Evolutionary conservation across 2,329 filamentous ascomycete genomes (phyloP).

Genomic region (Elsinoe fawcettii): DNA sequence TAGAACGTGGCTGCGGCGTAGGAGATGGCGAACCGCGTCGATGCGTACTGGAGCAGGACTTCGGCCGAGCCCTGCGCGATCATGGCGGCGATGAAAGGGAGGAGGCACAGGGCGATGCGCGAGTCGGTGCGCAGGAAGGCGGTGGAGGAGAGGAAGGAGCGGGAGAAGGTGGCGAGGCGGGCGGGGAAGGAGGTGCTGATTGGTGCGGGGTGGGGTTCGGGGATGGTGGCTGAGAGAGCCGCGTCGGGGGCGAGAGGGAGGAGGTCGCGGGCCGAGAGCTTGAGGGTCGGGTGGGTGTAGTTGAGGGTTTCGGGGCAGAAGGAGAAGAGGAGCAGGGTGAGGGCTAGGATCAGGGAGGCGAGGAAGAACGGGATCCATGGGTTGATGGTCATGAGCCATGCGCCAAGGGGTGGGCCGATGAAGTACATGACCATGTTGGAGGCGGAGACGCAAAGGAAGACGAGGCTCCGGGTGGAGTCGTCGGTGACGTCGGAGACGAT

Average conservation of each 20-base stretch:
- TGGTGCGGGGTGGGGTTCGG: not conserved
- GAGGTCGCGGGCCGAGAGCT: not conserved
- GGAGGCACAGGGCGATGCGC: slow-evolving; percentile 27
- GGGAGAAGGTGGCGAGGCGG: slow-evolving; percentile 1
- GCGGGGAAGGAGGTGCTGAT: slow-evolving; percentile 8
- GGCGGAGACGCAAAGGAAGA: slow-evolving; percentile 28
- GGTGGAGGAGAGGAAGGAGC: slow-evolving; percentile 20
- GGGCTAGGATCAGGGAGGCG: slow-evolving; percentile 20
- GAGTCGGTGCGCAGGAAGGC: slow-evolving; percentile 27
- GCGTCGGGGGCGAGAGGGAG: not conserved
- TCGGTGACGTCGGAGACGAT: slow-evolving; percentile 28
- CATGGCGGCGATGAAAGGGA: slow-evolving; percentile 27
- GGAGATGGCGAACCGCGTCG: slow-evolving; percentile 44
- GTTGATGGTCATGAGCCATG: slow-evolving; percentile 29
- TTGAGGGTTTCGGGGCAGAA: slow-evolving; percentile 30
- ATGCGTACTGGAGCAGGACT: slow-evolving; percentile 47
- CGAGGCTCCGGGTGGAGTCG: slow-evolving; percentile 22
- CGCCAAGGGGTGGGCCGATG: slow-evolving; percentile 28
- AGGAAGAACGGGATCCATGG: slow-evolving; percentile 29
- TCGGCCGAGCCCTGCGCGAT: slow-evolving; percentile 21
- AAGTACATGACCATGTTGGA: slow-evolving; percentile 25
- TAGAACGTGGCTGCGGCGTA: slow-evolving; percentile 31
- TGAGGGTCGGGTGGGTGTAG: slow-evolving; percentile 19
- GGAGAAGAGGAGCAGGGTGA: slow-evolving; percentile 19
- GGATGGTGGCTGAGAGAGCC: not conserved